phyloP scores from a whole-genome alignment of 805 yeast species.

The Zygosaccharomyces rouxii region DNA sequence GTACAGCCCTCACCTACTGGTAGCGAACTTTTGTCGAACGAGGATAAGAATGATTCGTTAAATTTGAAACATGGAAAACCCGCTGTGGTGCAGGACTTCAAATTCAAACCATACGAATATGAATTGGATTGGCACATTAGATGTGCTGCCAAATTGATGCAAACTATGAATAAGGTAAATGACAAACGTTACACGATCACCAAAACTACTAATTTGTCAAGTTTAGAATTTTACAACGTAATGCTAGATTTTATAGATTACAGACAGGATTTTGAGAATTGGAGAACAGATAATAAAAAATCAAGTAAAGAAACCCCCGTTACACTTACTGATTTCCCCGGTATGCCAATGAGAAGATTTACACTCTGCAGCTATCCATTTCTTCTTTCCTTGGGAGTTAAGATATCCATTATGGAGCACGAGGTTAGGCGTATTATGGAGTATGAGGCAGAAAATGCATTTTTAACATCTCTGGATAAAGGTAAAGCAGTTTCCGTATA shows the following conservation, averaged over 20 bases:
- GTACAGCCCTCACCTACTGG: background rate
- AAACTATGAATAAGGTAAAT: constrained; percentile 54
- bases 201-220: constrained; percentile 16
- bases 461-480: constrained; percentile 64
- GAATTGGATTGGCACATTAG: constrained; percentile 78
- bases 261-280: constrained; percentile 73
- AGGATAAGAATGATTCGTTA: constrained; percentile 3
- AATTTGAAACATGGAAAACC: constrained; percentile 4
- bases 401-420: constrained; percentile 73
- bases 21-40: background rate
- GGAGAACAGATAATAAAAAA: constrained; percentile 39
- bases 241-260: constrained; percentile 76
- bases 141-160: constrained; percentile 58
- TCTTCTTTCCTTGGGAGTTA: constrained; percentile 73
- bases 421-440: constrained; percentile 82
- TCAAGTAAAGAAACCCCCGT: background rate
- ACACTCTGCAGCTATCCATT: constrained; percentile 83
- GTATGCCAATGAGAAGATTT: constrained; percentile 32
- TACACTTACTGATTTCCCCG: background rate
- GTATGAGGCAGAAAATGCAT: constrained; percentile 83
- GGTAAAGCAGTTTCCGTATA: constrained; percentile 60
- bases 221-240: constrained; percentile 57
- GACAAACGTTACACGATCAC: constrained; percentile 26
- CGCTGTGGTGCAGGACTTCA: constrained; percentile 8
- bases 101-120: constrained; percentile 43